Percentiles rank a stretch among this genome's conserved stretches.
Evolutionary conservation across 108 stramenopile species (phyloP).

Genomic region (Stephanodiscus triporus): DNA sequence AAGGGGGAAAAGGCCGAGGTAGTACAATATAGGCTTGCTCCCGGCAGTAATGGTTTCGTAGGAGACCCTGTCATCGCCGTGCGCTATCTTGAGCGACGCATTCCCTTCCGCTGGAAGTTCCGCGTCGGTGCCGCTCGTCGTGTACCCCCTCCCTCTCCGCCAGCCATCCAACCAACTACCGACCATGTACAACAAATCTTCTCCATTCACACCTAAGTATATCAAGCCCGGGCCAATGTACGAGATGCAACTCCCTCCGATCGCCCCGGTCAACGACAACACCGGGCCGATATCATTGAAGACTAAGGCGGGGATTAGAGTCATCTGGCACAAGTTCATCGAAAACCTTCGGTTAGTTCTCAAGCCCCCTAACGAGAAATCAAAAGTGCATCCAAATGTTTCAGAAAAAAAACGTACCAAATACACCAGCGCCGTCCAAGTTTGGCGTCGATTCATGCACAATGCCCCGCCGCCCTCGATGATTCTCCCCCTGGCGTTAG

Average conservation of each 20-base stretch:
- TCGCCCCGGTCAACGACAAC: constrained; percentile 73
- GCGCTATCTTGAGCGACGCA: constrained; percentile 54
- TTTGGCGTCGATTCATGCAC: constrained; percentile 54
- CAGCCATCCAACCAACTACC: constrained; percentile 22
- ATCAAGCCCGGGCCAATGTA: constrained; percentile 80
- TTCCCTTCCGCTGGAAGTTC: constrained; percentile 77
- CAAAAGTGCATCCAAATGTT: background rate
- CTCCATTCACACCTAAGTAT: constrained; percentile 80
- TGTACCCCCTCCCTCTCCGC: constrained; percentile 20
- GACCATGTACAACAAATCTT: constrained; percentile 53
- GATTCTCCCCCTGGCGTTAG: background rate
- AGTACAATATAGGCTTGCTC: constrained; percentile 51
- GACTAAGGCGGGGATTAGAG: constrained; percentile 74
- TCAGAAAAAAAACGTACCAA: constrained; percentile 23
- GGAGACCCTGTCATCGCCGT: constrained; percentile 9
- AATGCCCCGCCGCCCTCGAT: constrained; percentile 46
- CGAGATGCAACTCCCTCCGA: constrained; percentile 72
- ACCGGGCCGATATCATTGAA: constrained; percentile 82
- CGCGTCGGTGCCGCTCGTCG: background rate
- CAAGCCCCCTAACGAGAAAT: background rate
- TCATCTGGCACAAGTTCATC: constrained; percentile 1
- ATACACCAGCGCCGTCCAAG: constrained; percentile 67
- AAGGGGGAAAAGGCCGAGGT: constrained; percentile 40
- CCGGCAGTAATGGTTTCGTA: constrained; percentile 32
- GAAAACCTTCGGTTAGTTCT: background rate